These are phyloP conservation scores for Aspergillus panamensis DNA, from an alignment of 495 filamentous ascomycete species.

Conservation along the genomic window DNA sequence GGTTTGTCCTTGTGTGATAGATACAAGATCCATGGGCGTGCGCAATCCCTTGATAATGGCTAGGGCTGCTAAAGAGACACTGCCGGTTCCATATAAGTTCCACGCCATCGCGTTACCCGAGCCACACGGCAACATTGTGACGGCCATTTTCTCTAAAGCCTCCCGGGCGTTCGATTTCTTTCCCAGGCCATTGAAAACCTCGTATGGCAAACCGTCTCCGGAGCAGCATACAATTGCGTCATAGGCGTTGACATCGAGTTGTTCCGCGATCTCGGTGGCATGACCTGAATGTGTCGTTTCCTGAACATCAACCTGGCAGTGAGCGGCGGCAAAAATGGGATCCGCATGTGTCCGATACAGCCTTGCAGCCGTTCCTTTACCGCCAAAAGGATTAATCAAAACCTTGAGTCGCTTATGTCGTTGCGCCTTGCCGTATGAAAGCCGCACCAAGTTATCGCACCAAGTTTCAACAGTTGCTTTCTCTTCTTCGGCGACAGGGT, in stretches of 20 bases:
- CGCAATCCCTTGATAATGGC: conserved; percentile 79
- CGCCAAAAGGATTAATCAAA: conserved; percentile 86
- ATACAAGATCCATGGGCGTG: conserved; percentile 79
- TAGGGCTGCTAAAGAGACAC: conserved; percentile 71
- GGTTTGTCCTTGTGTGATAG: conserved; percentile 72
- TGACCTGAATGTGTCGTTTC: conserved; percentile 70
- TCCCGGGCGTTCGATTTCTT: conserved; percentile 68
- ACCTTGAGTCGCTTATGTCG: conserved; percentile 76
- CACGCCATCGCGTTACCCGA: conserved; percentile 92
- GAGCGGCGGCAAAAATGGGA: conserved; percentile 79
- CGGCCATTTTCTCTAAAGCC: conserved; percentile 74
- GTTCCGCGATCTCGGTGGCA: conserved; percentile 71
- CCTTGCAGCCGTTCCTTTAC: conserved; percentile 71
- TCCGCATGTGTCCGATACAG: conserved; percentile 73
- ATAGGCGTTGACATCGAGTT: conserved; percentile 72
- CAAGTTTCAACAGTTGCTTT: conserved; percentile 52
- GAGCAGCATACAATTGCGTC: conserved; percentile 88
- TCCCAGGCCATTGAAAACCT: conserved; percentile 90
- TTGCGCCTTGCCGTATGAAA: conserved; percentile 69
- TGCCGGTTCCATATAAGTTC: conserved; percentile 81
- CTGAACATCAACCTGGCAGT: conserved; percentile 72
- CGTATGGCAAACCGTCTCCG: conserved; percentile 86
- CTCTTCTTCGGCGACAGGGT: conserved; percentile 54
- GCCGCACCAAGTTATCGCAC: conserved; percentile 59
- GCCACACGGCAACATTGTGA: conserved; percentile 88